A percentile compares a stretch with the other conserved stretches of the same genome.
These are phyloP conservation scores for Colletotrichum salicis DNA, from an alignment of 2,329 filamentous ascomycete genomes.

Conservation along the genomic window DNA sequence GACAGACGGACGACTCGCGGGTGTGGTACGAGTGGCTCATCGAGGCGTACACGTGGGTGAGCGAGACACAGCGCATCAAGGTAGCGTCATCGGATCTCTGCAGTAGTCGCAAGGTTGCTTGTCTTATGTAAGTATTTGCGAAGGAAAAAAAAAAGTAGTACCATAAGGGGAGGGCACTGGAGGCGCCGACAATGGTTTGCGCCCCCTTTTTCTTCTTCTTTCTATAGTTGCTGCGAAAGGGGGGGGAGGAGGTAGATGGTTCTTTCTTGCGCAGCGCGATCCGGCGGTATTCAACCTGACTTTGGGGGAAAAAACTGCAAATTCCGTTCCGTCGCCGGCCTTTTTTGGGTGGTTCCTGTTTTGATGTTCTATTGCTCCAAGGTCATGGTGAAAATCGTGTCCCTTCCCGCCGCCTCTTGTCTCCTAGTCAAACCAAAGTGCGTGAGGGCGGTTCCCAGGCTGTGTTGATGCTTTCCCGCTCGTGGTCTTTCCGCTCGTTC, in stretches of 20 bases:
- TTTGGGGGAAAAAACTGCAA: background rate
- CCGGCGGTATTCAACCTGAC: constrained; percentile 14
- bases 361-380: constrained; percentile 9
- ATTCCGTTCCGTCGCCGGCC: constrained; percentile 17
- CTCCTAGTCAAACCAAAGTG: constrained; percentile 3
- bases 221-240: constrained; percentile 21
- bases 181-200: constrained; percentile 12
- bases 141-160: background rate
- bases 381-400: constrained; percentile 15
- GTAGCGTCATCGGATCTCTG: constrained; percentile 74
- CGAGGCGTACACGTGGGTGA: constrained; percentile 79
- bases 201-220: constrained; percentile 15
- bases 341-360: background rate
- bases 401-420: background rate
- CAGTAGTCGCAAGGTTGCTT: constrained; percentile 76
- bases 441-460: background rate
- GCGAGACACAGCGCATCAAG: constrained; percentile 70
- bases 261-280: constrained; percentile 15
- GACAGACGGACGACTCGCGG: constrained; percentile 92
- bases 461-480: constrained; percentile 3
- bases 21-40: constrained; percentile 99
- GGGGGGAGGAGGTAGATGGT: background rate
- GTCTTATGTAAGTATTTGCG: constrained; percentile 67
- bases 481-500: constrained; percentile 15
- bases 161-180: constrained; percentile 13